These are phyloP conservation scores for Aspergillus bridgeri DNA, from an alignment of 495 filamentous ascomycete species.

Conservation along the genomic window DNA sequence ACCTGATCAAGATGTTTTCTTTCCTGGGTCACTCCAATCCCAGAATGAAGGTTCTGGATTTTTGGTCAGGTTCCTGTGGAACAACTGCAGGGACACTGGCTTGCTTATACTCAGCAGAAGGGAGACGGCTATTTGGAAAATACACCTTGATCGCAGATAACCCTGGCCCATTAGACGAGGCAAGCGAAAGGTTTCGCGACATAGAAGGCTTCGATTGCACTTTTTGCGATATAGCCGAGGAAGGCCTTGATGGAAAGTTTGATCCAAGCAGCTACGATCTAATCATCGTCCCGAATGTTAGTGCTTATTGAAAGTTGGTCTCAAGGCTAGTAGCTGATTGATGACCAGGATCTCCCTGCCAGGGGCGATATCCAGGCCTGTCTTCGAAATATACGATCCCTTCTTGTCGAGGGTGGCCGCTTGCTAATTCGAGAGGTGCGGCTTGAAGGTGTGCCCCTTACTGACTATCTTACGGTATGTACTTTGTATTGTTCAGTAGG, in stretches of 20 bases:
- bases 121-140: slow-evolving; percentile 5
- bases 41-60: slow-evolving; percentile 36
- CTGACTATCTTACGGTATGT: too few relatives aligned
- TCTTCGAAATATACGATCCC: too few relatives aligned
- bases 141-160: slow-evolving; percentile 38
- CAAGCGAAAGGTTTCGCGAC: slow-evolving; percentile 38
- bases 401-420: too few relatives aligned
- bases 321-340: too few relatives aligned
- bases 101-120: slow-evolving; percentile 1
- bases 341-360: too few relatives aligned
- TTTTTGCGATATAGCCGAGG: slow-evolving; percentile 32
- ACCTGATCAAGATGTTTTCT: slow-evolving; percentile 12
- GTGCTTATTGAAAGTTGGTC: too few relatives aligned
- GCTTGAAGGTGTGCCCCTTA: too few relatives aligned
- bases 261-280: slow-evolving; percentile 45
- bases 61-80: slow-evolving; percentile 46
- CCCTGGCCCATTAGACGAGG: slow-evolving; percentile 45
- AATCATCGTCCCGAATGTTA: slow-evolving; percentile 44
- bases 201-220: slow-evolving; percentile 38
- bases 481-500: too few relatives aligned
- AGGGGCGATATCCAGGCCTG: slow-evolving; percentile 11
- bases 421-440: too few relatives aligned
- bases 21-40: slow-evolving; percentile 18
- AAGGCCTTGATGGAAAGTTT: slow-evolving; percentile 49
- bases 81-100: slow-evolving; percentile 31